Evolutionary conservation across 2,329 filamentous ascomycete species (phyloP), one percentile per base, ranked within the genome.

Genomic region (Exophiala alcalophila): DNA sequence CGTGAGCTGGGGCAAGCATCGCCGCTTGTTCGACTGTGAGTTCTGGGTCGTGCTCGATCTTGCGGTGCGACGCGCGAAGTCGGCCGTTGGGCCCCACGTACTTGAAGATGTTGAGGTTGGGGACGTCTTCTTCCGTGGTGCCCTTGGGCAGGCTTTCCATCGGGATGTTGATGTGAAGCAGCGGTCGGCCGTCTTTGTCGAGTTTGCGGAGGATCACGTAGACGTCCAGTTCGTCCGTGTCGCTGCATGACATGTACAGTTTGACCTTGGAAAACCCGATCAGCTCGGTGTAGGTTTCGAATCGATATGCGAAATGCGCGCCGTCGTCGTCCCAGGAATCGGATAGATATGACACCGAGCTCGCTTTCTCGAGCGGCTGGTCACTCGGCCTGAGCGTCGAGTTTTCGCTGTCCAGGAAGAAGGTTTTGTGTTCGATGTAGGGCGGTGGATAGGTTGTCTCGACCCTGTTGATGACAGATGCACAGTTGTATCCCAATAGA

Each of bases 231-330:
- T 74, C 72, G 30, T 74, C 62, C 3, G 57, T 53, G 4, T 64
- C 61, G 2, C 59, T 56, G 44, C 63, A 67, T 0, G 66, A 69
- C 60, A 74, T 66, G 57, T 70, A 72, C 0, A 76, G 54, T 0
- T 67, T 56, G 0, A 67, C 69, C 52, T 74, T 74, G 6, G 71
- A 64, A 0, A 71, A 56, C 1, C 71, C 72, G 12, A 72, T 65
- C 1, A 76, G 52, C 3, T 64, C 57, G 0, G 67, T 63, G 1
- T 57, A 56, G 23, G 66, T 51, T 3, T 50, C n/a, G 44, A 74
- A 74, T 0, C 56, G 69, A 41, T 65, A 54, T 6, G 10, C 10
- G 24, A 47, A 47, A 18, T 47, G 39, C n/a, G 14, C 40, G 10
- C 43, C 40, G 16, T 50, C 42, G 30, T 47, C 40, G 11, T 43